phyloP scores from a whole-genome alignment of 106 monocot species.

The Agapanthus africanus region DNA sequence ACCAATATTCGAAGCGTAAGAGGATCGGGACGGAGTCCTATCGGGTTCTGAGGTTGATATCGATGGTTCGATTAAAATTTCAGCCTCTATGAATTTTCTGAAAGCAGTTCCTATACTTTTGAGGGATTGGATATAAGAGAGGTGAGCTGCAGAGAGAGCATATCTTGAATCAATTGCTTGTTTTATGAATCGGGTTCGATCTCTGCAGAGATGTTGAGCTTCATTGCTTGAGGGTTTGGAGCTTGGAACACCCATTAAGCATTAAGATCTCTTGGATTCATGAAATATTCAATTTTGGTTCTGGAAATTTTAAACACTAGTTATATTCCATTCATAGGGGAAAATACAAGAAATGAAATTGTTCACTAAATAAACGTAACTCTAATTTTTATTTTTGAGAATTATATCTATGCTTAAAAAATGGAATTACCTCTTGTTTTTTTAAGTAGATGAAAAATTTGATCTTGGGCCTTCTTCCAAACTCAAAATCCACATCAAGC shows the following conservation, averaged over 20 bases:
- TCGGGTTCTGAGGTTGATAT: conserved; percentile 49
- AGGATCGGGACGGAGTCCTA: conserved; percentile 61
- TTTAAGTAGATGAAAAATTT: background rate
- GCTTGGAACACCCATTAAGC: conserved; percentile 48
- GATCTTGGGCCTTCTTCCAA: background rate
- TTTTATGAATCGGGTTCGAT: conserved; percentile 44
- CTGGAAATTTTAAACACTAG: background rate
- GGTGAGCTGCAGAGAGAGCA: conserved; percentile 63
- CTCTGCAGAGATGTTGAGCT: conserved; percentile 55
- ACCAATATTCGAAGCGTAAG: conserved; percentile 38
- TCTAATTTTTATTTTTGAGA: background rate
- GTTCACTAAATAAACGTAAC: background rate
- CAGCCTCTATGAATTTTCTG: conserved; percentile 52
- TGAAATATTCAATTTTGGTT: background rate
- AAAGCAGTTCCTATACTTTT: conserved; percentile 47
- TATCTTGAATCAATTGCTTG: conserved; percentile 55
- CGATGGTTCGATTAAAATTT: conserved; percentile 38
- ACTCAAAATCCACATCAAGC: conserved; percentile 1
- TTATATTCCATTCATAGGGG: background rate
- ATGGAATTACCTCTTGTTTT: conserved; percentile 1
- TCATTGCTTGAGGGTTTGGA: conserved; percentile 45
- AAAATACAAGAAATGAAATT: background rate
- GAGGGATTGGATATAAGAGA: conserved; percentile 62
- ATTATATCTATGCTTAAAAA: background rate
- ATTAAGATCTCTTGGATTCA: background rate